Base-by-base conservation (phyloP, 2,329 filamentous ascomycete species). In the Amauroascus niger region DNA sequence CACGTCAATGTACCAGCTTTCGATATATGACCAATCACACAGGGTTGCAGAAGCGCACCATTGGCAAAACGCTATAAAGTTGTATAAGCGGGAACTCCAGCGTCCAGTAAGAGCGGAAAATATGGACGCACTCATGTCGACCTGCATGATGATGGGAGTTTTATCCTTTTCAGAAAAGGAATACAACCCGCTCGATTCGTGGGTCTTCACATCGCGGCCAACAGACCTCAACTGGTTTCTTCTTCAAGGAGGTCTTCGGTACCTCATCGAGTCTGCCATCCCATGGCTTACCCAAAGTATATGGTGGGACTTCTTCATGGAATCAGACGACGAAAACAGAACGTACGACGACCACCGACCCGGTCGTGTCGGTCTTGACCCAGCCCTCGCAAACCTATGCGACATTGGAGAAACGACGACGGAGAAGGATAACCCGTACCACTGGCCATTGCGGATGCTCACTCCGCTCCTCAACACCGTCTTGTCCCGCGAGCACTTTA, bases 71-170 rank as follows among this genome's bases (percentile, higher is more conserved):
- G 64, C 69, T 9, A 64, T 72, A 30, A 58, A 55, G 6, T 62
- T 66, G 28, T 71, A 71, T 55, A 62, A 65, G 14, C 50, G 57
- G 4, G 69, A 69, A 46, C 56, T 72, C 13, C 49, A 61, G 6
- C 47, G 35, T 1, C 55, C 58, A 6, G 57, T 67, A 20, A 60
- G 59, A 2, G 52, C 56, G 5, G 46, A 67, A 5, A 71, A 70
- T 55, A 71, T 70, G 63, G 67, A 69, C 56, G 62, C 62, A 1
- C 61, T 72, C 3, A 66, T 70, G 55, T 69, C 67, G 1, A 62
- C 67, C 33, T 69, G 69, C 44, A 61, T 72, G 53, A 59, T 72
- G 26, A 59, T 71, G 53, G 65, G 64, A 13, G 60, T 67, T 35
- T 64, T 69, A 53, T 63, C 67, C 18, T 70, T 71, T 52, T 51